Evolutionary conservation across 2,329 filamentous ascomycete genomes (phyloP).

Genomic region (Tolypocladium guangdongense): DNA sequence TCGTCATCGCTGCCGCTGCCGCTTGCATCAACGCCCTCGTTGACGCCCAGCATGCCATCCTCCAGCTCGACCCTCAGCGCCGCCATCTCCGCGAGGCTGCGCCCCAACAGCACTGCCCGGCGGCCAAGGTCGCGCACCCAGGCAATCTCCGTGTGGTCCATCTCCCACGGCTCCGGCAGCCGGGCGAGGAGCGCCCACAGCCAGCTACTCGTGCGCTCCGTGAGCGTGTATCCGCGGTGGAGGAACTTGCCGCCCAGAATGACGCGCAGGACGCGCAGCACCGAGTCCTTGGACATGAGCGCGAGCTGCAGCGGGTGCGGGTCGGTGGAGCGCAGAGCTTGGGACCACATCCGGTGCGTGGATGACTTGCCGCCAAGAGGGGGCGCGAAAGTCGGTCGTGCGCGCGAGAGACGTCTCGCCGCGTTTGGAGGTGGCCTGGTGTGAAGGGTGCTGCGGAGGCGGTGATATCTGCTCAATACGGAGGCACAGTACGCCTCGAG

Average conservation of each 20-base stretch:
- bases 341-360: slow-evolving; percentile 40
- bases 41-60: slow-evolving; percentile 28
- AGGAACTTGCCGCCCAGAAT: slow-evolving; percentile 55
- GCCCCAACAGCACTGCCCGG: slow-evolving; percentile 53
- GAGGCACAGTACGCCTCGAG: slow-evolving; percentile 57
- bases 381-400: slow-evolving; percentile 45
- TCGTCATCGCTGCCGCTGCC: slow-evolving; percentile 22
- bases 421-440: slow-evolving; percentile 40
- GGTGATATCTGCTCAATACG: slow-evolving; percentile 52
- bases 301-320: slow-evolving; percentile 49
- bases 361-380: slow-evolving; percentile 39
- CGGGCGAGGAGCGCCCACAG: slow-evolving; percentile 72
- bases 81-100: slow-evolving; percentile 42
- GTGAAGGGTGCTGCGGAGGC: slow-evolving; percentile 53
- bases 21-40: slow-evolving; percentile 36
- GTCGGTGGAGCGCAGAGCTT: slow-evolving; percentile 39
- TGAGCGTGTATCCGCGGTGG: slow-evolving; percentile 45
- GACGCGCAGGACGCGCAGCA: slow-evolving; percentile 56
- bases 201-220: slow-evolving; percentile 66
- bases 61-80: slow-evolving; percentile 31
- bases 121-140: slow-evolving; percentile 71
- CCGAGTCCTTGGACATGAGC: slow-evolving; percentile 53
- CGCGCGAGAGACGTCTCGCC: slow-evolving; percentile 39
- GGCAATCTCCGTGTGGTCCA: slow-evolving; percentile 66
- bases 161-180: slow-evolving; percentile 61